Percentiles rank a stretch among this genome's conserved stretches.
Evolutionary conservation across 192 early-diverging fungal genomes (phyloP).

Genomic region (Coemansia sp.): DNA sequence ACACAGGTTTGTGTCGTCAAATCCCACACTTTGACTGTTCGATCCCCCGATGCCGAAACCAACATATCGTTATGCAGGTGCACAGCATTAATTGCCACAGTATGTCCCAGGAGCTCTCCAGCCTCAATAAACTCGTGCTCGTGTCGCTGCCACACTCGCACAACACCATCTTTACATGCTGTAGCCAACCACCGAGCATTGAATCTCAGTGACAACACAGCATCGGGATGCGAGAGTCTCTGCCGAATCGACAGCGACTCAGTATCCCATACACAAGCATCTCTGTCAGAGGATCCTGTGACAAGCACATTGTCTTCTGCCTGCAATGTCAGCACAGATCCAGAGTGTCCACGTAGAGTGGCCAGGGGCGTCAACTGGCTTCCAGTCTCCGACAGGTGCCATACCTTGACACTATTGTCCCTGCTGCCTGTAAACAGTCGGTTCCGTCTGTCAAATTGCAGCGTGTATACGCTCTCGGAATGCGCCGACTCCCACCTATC

Average conservation of each 20-base stretch:
- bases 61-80: slow-evolving; percentile 59
- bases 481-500: slow-evolving; percentile 68
- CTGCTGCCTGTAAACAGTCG: slow-evolving; percentile 67
- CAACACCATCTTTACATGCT: slow-evolving; percentile 78
- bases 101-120: slow-evolving; percentile 65
- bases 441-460: slow-evolving; percentile 70
- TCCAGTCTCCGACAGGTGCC: slow-evolving; percentile 62
- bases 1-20: slow-evolving; percentile 64
- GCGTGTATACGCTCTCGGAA: slow-evolving; percentile 79
- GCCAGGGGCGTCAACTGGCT: slow-evolving; percentile 44
- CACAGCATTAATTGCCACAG: slow-evolving; percentile 82
- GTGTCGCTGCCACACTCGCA: slow-evolving; percentile 76
- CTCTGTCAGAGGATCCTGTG: slow-evolving; percentile 68
- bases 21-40: slow-evolving; percentile 83
- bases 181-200: slow-evolving; percentile 68
- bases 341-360: slow-evolving; percentile 68
- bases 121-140: slow-evolving; percentile 16
- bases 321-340: slow-evolving; percentile 85
- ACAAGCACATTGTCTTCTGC: slow-evolving; percentile 63
- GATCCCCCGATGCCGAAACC: slow-evolving; percentile 75
- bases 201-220: slow-evolving; percentile 77
- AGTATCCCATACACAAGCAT: slow-evolving; percentile 70
- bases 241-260: slow-evolving; percentile 49
- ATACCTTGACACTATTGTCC: slow-evolving; percentile 69
- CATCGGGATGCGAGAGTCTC: slow-evolving; percentile 58